Base-by-base conservation (phyloP, 192 early-diverging fungal species). In the Coemansia asiatica region DNA sequence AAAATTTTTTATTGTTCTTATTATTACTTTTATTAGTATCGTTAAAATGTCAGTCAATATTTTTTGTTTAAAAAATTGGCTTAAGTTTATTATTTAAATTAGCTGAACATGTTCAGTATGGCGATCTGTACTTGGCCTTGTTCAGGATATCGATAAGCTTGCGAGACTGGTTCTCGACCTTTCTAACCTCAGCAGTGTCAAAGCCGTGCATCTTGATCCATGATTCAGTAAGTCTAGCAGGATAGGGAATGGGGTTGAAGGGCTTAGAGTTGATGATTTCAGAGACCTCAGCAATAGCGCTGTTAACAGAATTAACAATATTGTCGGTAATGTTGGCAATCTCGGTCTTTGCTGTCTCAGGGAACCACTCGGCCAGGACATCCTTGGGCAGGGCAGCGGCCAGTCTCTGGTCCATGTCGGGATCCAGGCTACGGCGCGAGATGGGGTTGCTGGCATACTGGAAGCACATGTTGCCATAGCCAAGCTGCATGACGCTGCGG, bases 391-490 rank as follows among this genome's bases (percentile, higher is more conserved):
- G 71, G 12, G 58, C 50, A 22, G 48, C 47, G 22, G 47, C 47
- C 8, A 82, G 55, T 21, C 46, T 63, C 49, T 53, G 44, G 31
- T 68, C 58, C 27, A 62, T 25, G 46, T 23, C 40, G 23, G 61
- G 18, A 47, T 49, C 64, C 3, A 82, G 59, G 38, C 38, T 59
- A 53, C 74, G 74, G 22, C 73, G 69, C 4, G 53, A 56, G 23
- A 82, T 35, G 19, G 67, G 67, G 61, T 76, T 71, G 74, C 68
- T 75, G 19, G 74, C 62, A 57, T 82, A 82, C 69, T 82, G 74
- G 63, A 48, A 82, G 75, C 80, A 82, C 80, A 82, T 82, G 26
- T 56, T 66, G 56, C 80, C 80, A 57, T 82, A 74, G 55, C 80
- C 80, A 58, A 82, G 75, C 55, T 76, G 75, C 80, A 82, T 82